phyloP scores from a whole-genome alignment of 2,329 filamentous ascomycete genomes.

The Alternaria sp. region DNA sequence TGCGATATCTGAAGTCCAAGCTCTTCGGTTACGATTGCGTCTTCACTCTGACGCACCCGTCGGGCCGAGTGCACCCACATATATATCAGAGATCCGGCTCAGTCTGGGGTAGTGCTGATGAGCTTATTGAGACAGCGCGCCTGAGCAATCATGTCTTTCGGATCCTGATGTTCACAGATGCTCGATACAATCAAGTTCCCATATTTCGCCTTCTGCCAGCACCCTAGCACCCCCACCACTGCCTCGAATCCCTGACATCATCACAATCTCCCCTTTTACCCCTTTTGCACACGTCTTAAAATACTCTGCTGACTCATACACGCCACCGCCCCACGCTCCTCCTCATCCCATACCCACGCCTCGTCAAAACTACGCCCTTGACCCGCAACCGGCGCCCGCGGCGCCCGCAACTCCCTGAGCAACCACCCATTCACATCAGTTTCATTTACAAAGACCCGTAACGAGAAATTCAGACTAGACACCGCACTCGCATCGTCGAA shows the following conservation, averaged over 20 bases:
- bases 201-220: neutral
- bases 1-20: neutral
- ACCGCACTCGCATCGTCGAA: conserved; percentile 58
- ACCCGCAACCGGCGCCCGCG: conserved; percentile 49
- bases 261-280: conserved; percentile 27
- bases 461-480: conserved; percentile 61
- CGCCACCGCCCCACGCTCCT: conserved; percentile 57
- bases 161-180: no score
- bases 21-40: conserved; percentile 2
- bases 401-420: conserved; percentile 54
- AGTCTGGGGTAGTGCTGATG: conserved; percentile 4
- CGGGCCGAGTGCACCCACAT: neutral
- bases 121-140: conserved; percentile 2
- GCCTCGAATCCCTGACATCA: neutral
- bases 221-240: neutral
- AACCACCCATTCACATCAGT: conserved; percentile 57
- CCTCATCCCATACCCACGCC: conserved; percentile 56
- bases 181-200: no score
- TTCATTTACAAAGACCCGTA: conserved; percentile 54
- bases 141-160: neutral
- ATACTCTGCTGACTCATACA: conserved; percentile 60
- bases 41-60: conserved; percentile 1
- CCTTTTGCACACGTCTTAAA: conserved; percentile 33
- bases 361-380: conserved; percentile 59
- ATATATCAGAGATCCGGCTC: neutral